These are phyloP conservation scores for Daldinia eschscholtzii DNA, from an alignment of 2,329 filamentous ascomycete genomes.

Conservation along the genomic window DNA sequence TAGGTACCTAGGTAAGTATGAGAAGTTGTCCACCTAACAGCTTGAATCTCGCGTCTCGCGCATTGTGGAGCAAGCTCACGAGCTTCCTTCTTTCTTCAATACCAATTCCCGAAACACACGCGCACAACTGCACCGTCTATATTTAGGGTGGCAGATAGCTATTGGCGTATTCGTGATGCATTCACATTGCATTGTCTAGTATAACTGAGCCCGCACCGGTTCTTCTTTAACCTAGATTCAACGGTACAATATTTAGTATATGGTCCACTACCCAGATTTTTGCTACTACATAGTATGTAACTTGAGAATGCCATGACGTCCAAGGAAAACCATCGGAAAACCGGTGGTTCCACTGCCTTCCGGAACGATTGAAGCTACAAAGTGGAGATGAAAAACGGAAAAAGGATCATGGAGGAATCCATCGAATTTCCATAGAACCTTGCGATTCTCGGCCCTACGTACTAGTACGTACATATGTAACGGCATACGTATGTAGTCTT, in stretches of 20 bases:
- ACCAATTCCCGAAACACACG: background rate
- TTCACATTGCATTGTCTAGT: background rate
- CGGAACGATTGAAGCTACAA: constrained; percentile 16
- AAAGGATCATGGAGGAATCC: constrained; percentile 6
- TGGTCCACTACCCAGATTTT: background rate
- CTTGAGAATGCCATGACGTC: background rate
- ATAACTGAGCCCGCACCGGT: background rate
- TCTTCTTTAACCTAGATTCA: background rate
- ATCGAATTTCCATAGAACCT: constrained; percentile 3
- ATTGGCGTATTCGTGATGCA: constrained; percentile 1
- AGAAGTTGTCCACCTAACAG: constrained; percentile 34
- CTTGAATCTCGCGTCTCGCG: constrained; percentile 22
- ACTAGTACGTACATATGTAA: background rate
- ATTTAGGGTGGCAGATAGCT: constrained; percentile 17
- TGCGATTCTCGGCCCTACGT: constrained; percentile 2
- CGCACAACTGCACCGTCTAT: constrained; percentile 15
- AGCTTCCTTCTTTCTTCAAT: constrained; percentile 18
- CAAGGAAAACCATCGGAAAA: constrained; percentile 7
- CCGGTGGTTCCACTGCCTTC: constrained; percentile 39
- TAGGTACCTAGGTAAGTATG: background rate
- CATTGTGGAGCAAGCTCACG: constrained; percentile 7
- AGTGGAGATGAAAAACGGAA: background rate
- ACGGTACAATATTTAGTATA: background rate
- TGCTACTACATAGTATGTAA: background rate
- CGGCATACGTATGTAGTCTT: background rate